phyloP scores from a whole-genome alignment of 805 yeast genomes.

The Wickerhamia fluorescens region DNA sequence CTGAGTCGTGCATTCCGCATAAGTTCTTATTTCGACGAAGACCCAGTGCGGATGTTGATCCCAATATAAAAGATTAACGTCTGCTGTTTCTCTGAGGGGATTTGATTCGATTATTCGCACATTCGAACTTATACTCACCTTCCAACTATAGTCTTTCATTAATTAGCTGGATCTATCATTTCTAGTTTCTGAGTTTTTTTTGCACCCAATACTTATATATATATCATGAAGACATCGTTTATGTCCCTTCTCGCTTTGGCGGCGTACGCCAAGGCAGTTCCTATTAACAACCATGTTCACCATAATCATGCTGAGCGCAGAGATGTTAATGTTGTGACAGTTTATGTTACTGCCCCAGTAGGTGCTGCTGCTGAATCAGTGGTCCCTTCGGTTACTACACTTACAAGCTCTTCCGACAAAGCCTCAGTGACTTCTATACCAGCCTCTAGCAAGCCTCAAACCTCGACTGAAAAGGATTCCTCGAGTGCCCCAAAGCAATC shows the following conservation, averaged over 20 bases:
- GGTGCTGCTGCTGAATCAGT: too few species aligned
- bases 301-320: conserved; percentile 26
- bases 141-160: conserved; percentile 25
- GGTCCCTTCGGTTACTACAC: too few species aligned
- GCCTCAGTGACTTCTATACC: conserved; percentile 2
- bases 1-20: too few species aligned
- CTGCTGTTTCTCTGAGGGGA: conserved; percentile 1
- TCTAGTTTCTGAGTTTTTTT: background rate
- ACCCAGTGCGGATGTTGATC: too few species aligned
- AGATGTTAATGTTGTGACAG: too few species aligned
- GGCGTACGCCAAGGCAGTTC: conserved; percentile 24
- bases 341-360: too few species aligned
- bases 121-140: conserved; percentile 1
- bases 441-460: too few species aligned
- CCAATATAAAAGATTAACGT: too few species aligned
- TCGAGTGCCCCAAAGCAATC: too few species aligned
- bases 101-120: conserved; percentile 1
- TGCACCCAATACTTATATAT: conserved; percentile 1
- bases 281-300: conserved; percentile 28
- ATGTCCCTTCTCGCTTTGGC: conserved; percentile 21
- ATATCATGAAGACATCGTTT: conserved; percentile 22
- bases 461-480: too few species aligned
- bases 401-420: conserved; percentile 2
- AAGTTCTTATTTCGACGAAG: too few species aligned
- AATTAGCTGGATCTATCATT: too few species aligned